phyloP scores from a whole-genome alignment of 345 rosid genomes.

The Boechera divaricarpa region DNA sequence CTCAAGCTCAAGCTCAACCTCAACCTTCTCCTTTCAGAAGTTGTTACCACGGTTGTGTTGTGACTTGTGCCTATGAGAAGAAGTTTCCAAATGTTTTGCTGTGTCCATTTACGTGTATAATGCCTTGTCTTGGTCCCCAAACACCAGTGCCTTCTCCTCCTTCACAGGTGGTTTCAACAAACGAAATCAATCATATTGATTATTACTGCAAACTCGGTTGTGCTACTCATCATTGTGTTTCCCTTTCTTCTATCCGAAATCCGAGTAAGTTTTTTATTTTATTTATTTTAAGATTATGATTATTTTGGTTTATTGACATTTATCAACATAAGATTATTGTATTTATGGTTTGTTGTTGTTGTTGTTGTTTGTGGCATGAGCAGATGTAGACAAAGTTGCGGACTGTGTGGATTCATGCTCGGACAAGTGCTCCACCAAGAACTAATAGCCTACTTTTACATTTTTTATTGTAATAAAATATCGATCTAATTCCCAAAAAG shows the following conservation, averaged over 20 bases:
- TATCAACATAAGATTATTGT: background rate
- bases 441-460: background rate
- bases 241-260: conserved; percentile 28
- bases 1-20: conserved; percentile 28
- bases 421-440: conserved; percentile 22
- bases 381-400: conserved; percentile 27
- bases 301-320: background rate
- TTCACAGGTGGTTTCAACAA: conserved; percentile 12
- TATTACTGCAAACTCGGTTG: conserved; percentile 39
- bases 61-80: conserved; percentile 6
- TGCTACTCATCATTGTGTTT: conserved; percentile 33
- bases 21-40: background rate
- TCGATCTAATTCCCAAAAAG: too few species aligned
- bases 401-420: conserved; percentile 40
- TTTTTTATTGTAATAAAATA: too few species aligned
- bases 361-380: conserved; percentile 16
- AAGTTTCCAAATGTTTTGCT: background rate
- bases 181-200: background rate
- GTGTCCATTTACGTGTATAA: conserved; percentile 36
- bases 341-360: background rate
- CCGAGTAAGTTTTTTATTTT: conserved; percentile 29
- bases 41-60: conserved; percentile 27
- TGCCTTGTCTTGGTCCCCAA: conserved; percentile 19
- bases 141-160: background rate
- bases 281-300: background rate